Conservation (phyloP, 169 alveolate genomes). For the Plasmodium coatneyi region DNA sequence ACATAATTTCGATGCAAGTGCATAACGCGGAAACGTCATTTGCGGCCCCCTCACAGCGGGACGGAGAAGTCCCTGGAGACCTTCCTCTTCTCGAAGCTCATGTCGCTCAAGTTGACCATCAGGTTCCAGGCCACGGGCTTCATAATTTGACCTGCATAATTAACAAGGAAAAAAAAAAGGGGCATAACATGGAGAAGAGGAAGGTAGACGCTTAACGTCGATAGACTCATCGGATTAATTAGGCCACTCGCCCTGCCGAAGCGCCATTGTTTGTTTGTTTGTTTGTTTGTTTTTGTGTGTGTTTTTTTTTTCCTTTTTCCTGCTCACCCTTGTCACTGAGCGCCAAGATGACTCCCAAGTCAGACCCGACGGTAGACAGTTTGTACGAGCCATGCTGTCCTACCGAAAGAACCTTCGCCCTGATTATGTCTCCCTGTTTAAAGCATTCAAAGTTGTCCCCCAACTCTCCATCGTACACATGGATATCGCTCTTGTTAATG, state of each 20-base stretch:
- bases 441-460: slow-evolving; percentile 61
- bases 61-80: slow-evolving; percentile 58
- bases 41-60: not conserved
- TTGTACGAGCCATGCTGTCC: slow-evolving; percentile 54
- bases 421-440: slow-evolving; percentile 68
- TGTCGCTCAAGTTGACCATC: slow-evolving; percentile 42
- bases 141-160: slow-evolving; percentile 42
- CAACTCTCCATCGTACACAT: slow-evolving; percentile 60
- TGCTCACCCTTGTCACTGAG: slow-evolving; percentile 28
- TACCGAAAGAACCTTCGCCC: slow-evolving; percentile 51
- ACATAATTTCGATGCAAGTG: too few species aligned
- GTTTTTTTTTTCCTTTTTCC: not conserved
- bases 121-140: slow-evolving; percentile 73
- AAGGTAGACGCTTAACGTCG: not conserved
- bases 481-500: slow-evolving; percentile 66
- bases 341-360: slow-evolving; percentile 62
- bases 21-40: not conserved
- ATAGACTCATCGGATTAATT: not conserved
- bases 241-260: not conserved
- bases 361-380: slow-evolving; percentile 61
- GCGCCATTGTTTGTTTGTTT: not conserved
- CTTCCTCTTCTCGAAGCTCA: slow-evolving; percentile 62
- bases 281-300: too few species aligned
- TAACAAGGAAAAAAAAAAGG: not conserved
- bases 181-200: not conserved